Evolutionary conservation across 805 yeast genomes (phyloP), one percentile per base, ranked within the genome.

Genomic region (Wickerhamiella lipophila): DNA sequence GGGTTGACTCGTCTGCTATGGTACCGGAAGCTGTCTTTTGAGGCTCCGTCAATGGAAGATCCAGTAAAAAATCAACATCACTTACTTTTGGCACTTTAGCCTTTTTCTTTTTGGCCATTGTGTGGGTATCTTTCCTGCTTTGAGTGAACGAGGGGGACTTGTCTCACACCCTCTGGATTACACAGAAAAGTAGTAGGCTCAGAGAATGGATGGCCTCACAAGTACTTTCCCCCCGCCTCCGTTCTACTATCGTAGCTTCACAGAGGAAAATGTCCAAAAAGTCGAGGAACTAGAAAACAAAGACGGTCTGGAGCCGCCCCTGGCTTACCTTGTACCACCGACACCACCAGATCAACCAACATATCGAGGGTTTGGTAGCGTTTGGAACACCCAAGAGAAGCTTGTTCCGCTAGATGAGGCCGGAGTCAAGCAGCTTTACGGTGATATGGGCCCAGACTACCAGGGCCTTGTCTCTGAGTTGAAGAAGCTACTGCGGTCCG

Each of bases 161-260:
- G 26, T 23, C 22, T 35, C 12, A 15, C 7, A 18, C 19, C 21
- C 26, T 35, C 3, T 32, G 38, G 38, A 32, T 32, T 32, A 32
- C 38, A 15, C 38, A 32, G 38, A 32, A 32, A 23, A 23, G 26
- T 23, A 23, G 25, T 40, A 38, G 15, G 16, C 42, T 15, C 5
- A 25, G 8, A 41, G 15, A 3, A 57, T 57, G 60, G 52, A 53
- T 15, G 66, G 64, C 21, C 59, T 69, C 30, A 74, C 95, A 13
- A 78, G 95, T 6, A 70, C 89, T 38, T 92, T 84, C 56, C 98
- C 98, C 1, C 94, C 94, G 1, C 97, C 98, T 2, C 98, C 98
- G 7, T 83, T 83, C 7, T 85, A 77, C 60, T 75, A 77, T 55
- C 76, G 78, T 60, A 76, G 72, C 58, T 89, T 85, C 68, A 84